Conservation (phyloP, 1,284 basidiomycete genomes). For the Papiliotrema nemorosa region DNA sequence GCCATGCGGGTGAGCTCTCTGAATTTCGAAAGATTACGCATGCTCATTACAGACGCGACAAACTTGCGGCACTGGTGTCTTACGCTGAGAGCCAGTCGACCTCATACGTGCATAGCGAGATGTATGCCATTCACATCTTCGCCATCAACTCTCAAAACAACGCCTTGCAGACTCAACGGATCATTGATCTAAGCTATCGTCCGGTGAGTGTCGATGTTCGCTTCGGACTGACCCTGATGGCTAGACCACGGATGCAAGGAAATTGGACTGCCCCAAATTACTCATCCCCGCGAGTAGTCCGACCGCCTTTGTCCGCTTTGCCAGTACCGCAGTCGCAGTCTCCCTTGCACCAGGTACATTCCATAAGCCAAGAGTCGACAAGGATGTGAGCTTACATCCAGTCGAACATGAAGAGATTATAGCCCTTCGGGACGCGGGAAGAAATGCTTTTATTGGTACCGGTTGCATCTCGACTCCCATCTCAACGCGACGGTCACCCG, state of each 20-base stretch:
- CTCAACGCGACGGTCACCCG: slow-evolving; percentile 1
- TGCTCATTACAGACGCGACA: slow-evolving; percentile 15
- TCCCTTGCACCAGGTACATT: slow-evolving; percentile 30
- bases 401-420: slow-evolving; percentile 43
- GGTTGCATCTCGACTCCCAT: slow-evolving; percentile 10
- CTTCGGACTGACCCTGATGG: not conserved
- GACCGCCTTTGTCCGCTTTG: slow-evolving; percentile 48
- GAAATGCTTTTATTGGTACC: slow-evolving; percentile 45
- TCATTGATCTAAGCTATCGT: slow-evolving; percentile 33
- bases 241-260: slow-evolving; percentile 47
- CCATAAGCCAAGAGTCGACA: no score
- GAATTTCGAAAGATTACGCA: not conserved
- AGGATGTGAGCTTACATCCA: not conserved
- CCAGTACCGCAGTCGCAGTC: slow-evolving; percentile 43
- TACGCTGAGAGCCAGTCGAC: slow-evolving; percentile 25
- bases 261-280: slow-evolving; percentile 45
- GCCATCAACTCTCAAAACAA: slow-evolving; percentile 21
- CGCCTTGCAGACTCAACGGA: slow-evolving; percentile 23
- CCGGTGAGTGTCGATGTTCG: slow-evolving; percentile 22
- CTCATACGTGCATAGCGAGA: slow-evolving; percentile 14
- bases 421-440: slow-evolving; percentile 32
- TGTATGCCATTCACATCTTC: slow-evolving; percentile 36
- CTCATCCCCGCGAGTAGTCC: slow-evolving; percentile 31
- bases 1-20: slow-evolving; percentile 17
- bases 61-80: slow-evolving; percentile 40